A percentile compares a stretch with the other conserved stretches of the same genome.
These are phyloP conservation scores for Backusella sp. DNA, from an alignment of 192 early-diverging fungal genomes.

Conservation along the genomic window DNA sequence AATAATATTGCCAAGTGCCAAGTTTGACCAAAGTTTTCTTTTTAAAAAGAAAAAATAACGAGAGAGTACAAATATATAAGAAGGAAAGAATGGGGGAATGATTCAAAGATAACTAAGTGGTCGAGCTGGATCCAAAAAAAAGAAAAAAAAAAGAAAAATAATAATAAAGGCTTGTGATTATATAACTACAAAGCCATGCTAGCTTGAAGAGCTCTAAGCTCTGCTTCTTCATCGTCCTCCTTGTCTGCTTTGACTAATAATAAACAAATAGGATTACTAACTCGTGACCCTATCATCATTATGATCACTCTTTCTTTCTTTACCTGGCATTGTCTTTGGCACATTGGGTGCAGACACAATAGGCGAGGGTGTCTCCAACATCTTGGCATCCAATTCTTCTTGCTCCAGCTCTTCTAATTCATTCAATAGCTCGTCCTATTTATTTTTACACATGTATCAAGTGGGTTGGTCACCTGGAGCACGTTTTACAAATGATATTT, in stretches of 20 bases:
- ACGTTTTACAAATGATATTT: neutral
- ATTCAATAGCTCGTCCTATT: conserved; percentile 70
- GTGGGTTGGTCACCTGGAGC: neutral
- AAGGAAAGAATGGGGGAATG: neutral
- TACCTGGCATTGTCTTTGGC: conserved; percentile 67
- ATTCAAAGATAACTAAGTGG: neutral
- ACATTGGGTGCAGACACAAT: conserved; percentile 64
- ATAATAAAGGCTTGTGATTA: neutral
- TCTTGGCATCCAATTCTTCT: conserved; percentile 84
- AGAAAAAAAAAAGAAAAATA: neutral
- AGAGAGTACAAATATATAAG: neutral
- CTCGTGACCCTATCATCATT: neutral
- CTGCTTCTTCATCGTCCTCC: conserved; percentile 80
- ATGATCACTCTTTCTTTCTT: neutral
- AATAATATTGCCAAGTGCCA: neutral
- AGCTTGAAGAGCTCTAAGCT: conserved; percentile 71
- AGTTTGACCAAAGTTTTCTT: neutral
- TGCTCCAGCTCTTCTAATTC: conserved; percentile 95
- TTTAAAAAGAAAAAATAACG: neutral
- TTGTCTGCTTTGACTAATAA: conserved; percentile 21
- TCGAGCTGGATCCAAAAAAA: neutral
- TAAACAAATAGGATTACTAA: neutral
- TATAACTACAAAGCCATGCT: conserved; percentile 70
- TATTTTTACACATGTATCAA: neutral
- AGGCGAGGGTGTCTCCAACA: conserved; percentile 70